phyloP scores from a whole-genome alignment of 78 protist species.

The Dictyostelium discoideum region dicty_2.7 NC_007091.3:645001-645500 shows the following conservation, averaged over 20 bases:
- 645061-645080: background rate
- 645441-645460: constrained; percentile 60
- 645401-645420: background rate
- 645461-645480: constrained; percentile 60
- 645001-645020: too few relatives aligned
- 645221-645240: background rate
- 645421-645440: constrained; percentile 24
- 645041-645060: background rate
- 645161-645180: constrained; percentile 18
- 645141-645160: constrained; percentile 21
- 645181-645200: background rate
- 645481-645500: constrained; percentile 3
- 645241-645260: background rate
- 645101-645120: constrained; percentile 76
- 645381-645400: background rate
- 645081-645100: constrained; percentile 58
- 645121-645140: background rate
- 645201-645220: constrained; percentile 52
- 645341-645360: background rate
- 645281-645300: background rate
- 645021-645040: background rate
- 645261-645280: background rate
- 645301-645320: background rate
- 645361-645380: background rate
- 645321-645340: background rate